Evolutionary conservation across 805 yeast genomes (phyloP).

Genomic region (Monosporozyma unispora): DNA sequence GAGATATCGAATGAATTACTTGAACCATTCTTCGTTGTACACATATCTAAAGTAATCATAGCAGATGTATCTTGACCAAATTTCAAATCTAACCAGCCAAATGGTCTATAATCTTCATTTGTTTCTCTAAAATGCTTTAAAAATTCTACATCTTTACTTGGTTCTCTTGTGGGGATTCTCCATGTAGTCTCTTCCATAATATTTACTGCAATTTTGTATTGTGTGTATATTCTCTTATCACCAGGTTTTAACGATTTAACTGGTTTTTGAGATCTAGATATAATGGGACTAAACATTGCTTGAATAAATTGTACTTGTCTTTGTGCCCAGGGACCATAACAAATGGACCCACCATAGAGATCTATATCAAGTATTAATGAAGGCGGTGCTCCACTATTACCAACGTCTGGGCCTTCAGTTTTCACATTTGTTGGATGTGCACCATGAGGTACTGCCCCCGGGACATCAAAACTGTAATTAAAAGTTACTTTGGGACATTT

Average conservation of each 20-base stretch:
- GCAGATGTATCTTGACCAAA: slow-evolving; percentile 45
- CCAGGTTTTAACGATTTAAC: slow-evolving; percentile 40
- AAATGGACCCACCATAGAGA: slow-evolving; percentile 52
- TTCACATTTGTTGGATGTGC: slow-evolving; percentile 25
- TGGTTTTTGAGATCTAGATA: slow-evolving; percentile 48
- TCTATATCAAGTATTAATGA: slow-evolving; percentile 52
- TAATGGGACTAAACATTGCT: slow-evolving; percentile 55
- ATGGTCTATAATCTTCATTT: slow-evolving; percentile 47
- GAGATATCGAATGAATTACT: slow-evolving; percentile 38
- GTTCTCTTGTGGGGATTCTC: slow-evolving; percentile 77
- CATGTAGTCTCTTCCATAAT: slow-evolving; percentile 58
- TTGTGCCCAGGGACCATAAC: slow-evolving; percentile 96
- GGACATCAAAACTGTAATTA: slow-evolving; percentile 59
- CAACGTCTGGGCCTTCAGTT: slow-evolving; percentile 45
- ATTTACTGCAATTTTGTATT: slow-evolving; percentile 46
- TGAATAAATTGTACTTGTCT: slow-evolving; percentile 66
- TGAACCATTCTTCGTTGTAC: slow-evolving; percentile 51
- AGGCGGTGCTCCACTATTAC: slow-evolving; percentile 52
- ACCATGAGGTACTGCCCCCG: slow-evolving; percentile 50
- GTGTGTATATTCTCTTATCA: slow-evolving; percentile 43
- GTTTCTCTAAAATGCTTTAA: slow-evolving; percentile 26
- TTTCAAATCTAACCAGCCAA: slow-evolving; percentile 86
- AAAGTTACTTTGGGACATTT: slow-evolving; percentile 50
- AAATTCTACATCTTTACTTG: slow-evolving; percentile 59
- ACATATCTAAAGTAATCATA: slow-evolving; percentile 38